phyloP scores from a whole-genome alignment of 2,329 filamentous ascomycete genomes.

The Alternaria sp. region DNA sequence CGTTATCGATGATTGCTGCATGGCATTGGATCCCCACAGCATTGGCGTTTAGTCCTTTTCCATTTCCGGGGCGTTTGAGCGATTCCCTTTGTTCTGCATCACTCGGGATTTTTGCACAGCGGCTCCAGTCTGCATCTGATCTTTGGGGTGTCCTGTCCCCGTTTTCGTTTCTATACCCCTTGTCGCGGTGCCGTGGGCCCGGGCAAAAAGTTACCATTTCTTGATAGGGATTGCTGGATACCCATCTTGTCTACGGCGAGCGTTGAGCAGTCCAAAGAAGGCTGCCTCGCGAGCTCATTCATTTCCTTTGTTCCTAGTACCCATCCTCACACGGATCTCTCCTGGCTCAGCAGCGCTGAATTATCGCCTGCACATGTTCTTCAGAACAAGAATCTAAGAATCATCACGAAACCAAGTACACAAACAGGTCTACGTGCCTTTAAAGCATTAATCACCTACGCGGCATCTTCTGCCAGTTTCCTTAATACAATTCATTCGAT shows the following conservation, averaged over 20 bases:
- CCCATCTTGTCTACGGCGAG: conserved; percentile 36
- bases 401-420: conserved; percentile 46
- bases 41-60: conserved; percentile 44
- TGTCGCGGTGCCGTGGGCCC: conserved; percentile 28
- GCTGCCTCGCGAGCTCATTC: conserved; percentile 41
- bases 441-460: conserved; percentile 30
- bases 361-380: conserved; percentile 36
- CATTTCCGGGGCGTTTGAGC: conserved; percentile 48
- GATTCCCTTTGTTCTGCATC: conserved; percentile 43
- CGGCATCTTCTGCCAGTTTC: conserved; percentile 27
- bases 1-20: conserved; percentile 48
- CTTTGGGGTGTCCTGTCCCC: conserved; percentile 30
- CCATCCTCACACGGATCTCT: conserved; percentile 44
- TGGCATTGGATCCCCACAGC: conserved; percentile 43
- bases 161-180: conserved; percentile 46
- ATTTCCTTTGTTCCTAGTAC: conserved; percentile 47
- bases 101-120: conserved; percentile 33
- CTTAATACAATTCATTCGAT: conserved; percentile 28
- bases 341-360: conserved; percentile 41
- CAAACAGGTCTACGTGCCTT: conserved; percentile 43
- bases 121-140: conserved; percentile 30
- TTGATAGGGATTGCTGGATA: conserved; percentile 40
- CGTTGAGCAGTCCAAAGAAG: conserved; percentile 33
- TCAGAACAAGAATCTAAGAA: conserved; percentile 40
- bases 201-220: conserved; percentile 34